Conservation (phyloP, 2,329 filamentous ascomycete genomes). For the Pseudocercospora vitis region DNA sequence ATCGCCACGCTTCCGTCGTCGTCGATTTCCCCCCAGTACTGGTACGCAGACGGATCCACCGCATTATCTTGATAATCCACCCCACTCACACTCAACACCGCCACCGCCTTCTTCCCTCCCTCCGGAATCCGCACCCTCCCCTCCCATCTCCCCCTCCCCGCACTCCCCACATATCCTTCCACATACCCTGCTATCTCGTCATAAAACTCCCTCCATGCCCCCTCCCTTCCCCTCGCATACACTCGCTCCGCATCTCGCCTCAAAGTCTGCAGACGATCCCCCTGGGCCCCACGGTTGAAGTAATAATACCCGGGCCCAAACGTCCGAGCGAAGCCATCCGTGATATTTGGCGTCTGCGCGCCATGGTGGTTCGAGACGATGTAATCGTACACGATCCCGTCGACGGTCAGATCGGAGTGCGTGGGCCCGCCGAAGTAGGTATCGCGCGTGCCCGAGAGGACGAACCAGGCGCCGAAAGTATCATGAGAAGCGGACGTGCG, state of each 20-base stretch:
- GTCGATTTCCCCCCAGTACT: constrained; percentile 62
- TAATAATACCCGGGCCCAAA: constrained; percentile 65
- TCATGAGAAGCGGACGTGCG: constrained; percentile 50
- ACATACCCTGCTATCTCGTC: constrained; percentile 62
- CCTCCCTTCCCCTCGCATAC: constrained; percentile 48
- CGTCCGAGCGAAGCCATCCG: constrained; percentile 63
- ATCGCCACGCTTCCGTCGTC: constrained; percentile 53
- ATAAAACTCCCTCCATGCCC: constrained; percentile 63
- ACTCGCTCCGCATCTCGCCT: constrained; percentile 56
- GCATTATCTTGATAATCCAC: constrained; percentile 62
- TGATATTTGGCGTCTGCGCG: constrained; percentile 63
- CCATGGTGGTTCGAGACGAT: constrained; percentile 64
- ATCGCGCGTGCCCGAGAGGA: constrained; percentile 61
- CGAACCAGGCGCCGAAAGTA: constrained; percentile 62
- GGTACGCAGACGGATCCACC: constrained; percentile 55
- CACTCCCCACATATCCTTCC: constrained; percentile 58
- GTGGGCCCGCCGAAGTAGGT: constrained; percentile 63
- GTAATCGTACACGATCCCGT: constrained; percentile 67
- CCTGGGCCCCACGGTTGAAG: constrained; percentile 58
- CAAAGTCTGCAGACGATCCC: constrained; percentile 50
- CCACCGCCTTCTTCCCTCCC: constrained; percentile 54
- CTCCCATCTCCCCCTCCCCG: constrained; percentile 53
- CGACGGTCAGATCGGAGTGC: constrained; percentile 63
- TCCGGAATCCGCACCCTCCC: constrained; percentile 54
- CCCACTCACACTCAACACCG: constrained; percentile 55